phyloP scores from a whole-genome alignment of 768 basidiomycete species.

The Termitomyces titanicus region DNA sequence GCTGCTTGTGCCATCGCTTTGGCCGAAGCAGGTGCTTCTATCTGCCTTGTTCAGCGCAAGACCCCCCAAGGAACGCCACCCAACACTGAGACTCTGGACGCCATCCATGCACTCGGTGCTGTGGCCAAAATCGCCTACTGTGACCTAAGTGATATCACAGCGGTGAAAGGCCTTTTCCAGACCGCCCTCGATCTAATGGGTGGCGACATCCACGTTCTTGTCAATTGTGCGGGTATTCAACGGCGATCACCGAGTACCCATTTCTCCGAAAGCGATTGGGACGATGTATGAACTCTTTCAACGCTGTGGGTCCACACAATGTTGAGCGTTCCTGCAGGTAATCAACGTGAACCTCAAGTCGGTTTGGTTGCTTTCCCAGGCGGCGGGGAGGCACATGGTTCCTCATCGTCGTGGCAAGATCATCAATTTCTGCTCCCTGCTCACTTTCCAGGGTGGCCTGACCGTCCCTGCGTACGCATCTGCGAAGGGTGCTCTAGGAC shows the following conservation, averaged over 20 bases:
- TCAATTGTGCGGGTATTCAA: conserved; percentile 71
- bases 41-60: conserved; percentile 42
- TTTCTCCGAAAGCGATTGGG: conserved; percentile 67
- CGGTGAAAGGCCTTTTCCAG: conserved; percentile 39
- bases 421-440: conserved; percentile 67
- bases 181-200: conserved; percentile 36
- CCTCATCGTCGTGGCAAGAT: conserved; percentile 62
- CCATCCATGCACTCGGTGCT: conserved; percentile 29
- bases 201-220: conserved; percentile 52
- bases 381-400: conserved; percentile 90
- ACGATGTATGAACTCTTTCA: conserved; percentile 41
- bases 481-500: conserved; percentile 84
- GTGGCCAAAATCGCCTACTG: conserved; percentile 34
- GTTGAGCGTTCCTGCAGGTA: conserved; percentile 42
- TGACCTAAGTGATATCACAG: conserved; percentile 36
- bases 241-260: conserved; percentile 53
- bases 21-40: conserved; percentile 44
- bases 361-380: conserved; percentile 79
- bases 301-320: neutral
- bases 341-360: conserved; percentile 87
- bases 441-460: conserved; percentile 59
- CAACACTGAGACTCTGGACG: conserved; percentile 26
- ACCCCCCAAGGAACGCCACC: conserved; percentile 17
- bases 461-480: conserved; percentile 91
- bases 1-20: conserved; percentile 46